Evolutionary conservation across 768 basidiomycete genomes (phyloP).

Genomic region (Hortiboletus campestris): DNA sequence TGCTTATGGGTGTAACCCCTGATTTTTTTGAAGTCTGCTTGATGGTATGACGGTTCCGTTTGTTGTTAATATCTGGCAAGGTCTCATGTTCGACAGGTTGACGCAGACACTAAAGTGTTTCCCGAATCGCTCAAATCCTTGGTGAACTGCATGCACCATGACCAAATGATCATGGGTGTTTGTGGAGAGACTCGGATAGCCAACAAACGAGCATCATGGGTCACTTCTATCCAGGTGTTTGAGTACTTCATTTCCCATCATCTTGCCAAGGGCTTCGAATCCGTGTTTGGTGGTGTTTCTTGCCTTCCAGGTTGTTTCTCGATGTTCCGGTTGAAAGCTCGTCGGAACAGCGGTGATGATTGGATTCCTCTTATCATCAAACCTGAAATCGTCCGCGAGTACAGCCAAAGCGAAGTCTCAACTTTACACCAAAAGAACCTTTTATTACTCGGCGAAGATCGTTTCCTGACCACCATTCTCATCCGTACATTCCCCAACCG

Average conservation of each 20-base stretch:
- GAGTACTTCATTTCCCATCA: constrained; percentile 99
- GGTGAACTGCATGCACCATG: constrained; percentile 98
- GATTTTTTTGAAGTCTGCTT: constrained; percentile 97
- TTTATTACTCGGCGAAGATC: constrained; percentile 94
- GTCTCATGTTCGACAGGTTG: constrained; percentile 61
- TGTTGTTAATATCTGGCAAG: not conserved
- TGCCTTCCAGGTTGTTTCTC: constrained; percentile 99
- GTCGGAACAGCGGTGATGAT: constrained; percentile 84
- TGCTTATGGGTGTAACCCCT: constrained; percentile 97
- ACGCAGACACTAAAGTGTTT: constrained; percentile 96
- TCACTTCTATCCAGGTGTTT: constrained; percentile 96
- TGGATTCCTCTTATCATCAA: constrained; percentile 98
- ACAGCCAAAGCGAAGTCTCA: constrained; percentile 90
- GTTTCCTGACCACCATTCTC: constrained; percentile 95
- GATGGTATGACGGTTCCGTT: constrained; percentile 65
- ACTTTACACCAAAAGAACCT: constrained; percentile 98
- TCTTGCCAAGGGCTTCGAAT: constrained; percentile 96
- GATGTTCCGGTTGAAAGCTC: constrained; percentile 97
- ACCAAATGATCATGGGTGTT: constrained; percentile 98
- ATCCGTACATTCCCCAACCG: constrained; percentile 96
- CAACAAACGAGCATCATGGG: constrained; percentile 98
- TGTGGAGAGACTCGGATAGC: constrained; percentile 99
- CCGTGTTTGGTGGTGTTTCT: constrained; percentile 98
- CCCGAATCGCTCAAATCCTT: constrained; percentile 86
- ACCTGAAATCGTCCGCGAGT: constrained; percentile 95